Conservation (phyloP, 176 grass and related monocot genomes). For the Eremochloa ophiuroides region DNA sequence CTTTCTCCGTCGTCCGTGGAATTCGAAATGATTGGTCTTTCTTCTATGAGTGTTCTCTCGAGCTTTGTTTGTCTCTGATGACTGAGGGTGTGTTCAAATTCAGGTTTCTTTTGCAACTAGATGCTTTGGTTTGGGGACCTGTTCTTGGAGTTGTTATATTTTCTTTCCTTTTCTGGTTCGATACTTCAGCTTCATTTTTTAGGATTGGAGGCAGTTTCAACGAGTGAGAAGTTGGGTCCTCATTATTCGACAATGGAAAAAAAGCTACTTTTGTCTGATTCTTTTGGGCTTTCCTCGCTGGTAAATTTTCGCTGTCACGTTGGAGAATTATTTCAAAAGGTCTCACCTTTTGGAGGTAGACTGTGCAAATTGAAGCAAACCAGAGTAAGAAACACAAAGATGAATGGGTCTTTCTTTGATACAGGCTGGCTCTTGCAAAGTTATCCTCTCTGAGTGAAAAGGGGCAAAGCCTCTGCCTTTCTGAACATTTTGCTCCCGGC, state of each 20-base stretch:
- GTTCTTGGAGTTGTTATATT: neutral
- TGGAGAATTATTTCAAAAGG: neutral
- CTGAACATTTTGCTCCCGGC: neutral
- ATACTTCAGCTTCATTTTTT: neutral
- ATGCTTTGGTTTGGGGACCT: neutral
- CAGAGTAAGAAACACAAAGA: neutral
- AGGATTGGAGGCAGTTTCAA: neutral
- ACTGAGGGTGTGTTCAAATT: neutral
- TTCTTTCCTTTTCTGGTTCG: neutral
- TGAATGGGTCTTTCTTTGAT: neutral
- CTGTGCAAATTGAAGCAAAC: conserved; percentile 1
- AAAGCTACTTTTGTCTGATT: conserved; percentile 13
- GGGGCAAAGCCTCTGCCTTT: neutral
- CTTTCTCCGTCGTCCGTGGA: neutral
- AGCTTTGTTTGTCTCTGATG: neutral
- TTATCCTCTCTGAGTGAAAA: neutral
- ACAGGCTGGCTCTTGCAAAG: conserved; percentile 20
- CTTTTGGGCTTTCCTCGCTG: conserved; percentile 13
- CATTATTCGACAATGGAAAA: neutral
- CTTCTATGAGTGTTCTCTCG: neutral
- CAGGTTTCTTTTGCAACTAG: neutral
- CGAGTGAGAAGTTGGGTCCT: neutral
- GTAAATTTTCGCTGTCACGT: neutral
- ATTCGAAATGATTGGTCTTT: neutral
- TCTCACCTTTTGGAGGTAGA: conserved; percentile 1